Conservation (phyloP, 2,329 filamentous ascomycete genomes). For the Thyridium curvatum region DNA sequence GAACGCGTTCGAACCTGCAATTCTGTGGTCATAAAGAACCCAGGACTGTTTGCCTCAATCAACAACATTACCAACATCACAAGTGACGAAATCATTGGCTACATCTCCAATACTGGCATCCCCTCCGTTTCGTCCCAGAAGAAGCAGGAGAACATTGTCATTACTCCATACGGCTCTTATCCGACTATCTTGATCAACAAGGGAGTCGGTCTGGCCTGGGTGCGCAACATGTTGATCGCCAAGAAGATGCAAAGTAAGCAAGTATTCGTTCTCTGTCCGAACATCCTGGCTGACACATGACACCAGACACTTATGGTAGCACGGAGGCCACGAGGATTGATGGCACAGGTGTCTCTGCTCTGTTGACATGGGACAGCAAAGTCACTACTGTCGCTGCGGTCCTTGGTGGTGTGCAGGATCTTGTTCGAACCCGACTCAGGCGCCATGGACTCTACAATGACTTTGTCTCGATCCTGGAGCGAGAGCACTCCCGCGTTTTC, state of each 20-base stretch:
- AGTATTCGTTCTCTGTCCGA: not conserved
- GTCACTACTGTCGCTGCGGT: conserved; percentile 31
- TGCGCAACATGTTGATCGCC: conserved; percentile 31
- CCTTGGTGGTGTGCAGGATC: conserved; percentile 27
- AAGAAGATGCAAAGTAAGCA: conserved; percentile 36
- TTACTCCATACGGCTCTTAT: conserved; percentile 32
- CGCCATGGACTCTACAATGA: conserved; percentile 27
- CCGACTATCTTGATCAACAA: conserved; percentile 29
- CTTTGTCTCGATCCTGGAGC: conserved; percentile 24
- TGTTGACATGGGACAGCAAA: conserved; percentile 37
- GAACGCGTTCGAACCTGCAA: conserved; percentile 35
- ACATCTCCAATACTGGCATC: conserved; percentile 34
- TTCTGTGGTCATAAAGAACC: conserved; percentile 25
- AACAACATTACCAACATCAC: conserved; percentile 32
- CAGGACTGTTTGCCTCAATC: conserved; percentile 33
- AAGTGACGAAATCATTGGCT: conserved; percentile 27
- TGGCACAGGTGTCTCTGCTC: conserved; percentile 28
- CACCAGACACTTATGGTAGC: conserved; percentile 29
- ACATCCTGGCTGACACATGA: not conserved
- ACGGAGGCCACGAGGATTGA: conserved; percentile 32
- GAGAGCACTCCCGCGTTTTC: conserved; percentile 22
- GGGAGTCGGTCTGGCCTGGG: conserved; percentile 32
- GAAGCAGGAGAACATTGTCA: conserved; percentile 31
- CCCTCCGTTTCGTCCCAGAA: conserved; percentile 31
- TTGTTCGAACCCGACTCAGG: conserved; percentile 30